Conservation (phyloP, 306 rosid genomes). For the Vicia villosa region DNA sequence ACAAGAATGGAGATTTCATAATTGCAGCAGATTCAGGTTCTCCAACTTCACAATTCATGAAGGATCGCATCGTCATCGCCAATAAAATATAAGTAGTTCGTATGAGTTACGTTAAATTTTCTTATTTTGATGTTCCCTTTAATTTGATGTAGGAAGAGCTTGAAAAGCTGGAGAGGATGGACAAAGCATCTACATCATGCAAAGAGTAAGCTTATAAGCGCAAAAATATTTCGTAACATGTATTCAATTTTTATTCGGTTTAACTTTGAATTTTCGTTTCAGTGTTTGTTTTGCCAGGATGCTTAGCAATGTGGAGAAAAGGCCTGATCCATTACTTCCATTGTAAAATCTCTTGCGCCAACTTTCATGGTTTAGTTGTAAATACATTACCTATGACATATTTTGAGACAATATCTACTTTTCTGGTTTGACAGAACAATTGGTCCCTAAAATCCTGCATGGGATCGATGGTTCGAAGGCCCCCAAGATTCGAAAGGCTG, state of each 20-base stretch:
- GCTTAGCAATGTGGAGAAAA: constrained; percentile 70
- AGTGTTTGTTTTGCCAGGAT: constrained; percentile 52
- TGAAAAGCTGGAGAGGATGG: constrained; percentile 74
- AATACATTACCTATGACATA: not conserved
- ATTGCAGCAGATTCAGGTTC: too few relatives aligned
- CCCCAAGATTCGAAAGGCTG: constrained; percentile 85
- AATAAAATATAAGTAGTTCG: too few relatives aligned
- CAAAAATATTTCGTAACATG: not conserved
- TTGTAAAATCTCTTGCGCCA: constrained; percentile 47
- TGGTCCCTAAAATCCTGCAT: constrained; percentile 72
- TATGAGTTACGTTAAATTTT: too few relatives aligned
- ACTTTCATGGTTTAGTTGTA: not conserved
- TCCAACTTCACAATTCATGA: constrained; percentile 58
- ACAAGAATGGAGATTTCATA: constrained; percentile 74
- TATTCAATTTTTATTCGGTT: not conserved
- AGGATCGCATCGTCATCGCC: too few relatives aligned
- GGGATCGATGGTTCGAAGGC: constrained; percentile 99
- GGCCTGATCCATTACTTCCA: constrained; percentile 91
- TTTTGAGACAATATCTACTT: constrained; percentile 15
- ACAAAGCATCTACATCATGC: constrained; percentile 72
- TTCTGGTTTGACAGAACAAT: constrained; percentile 55
- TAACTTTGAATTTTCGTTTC: not conserved
- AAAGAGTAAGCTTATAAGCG: constrained; percentile 64
- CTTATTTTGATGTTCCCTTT: not conserved
- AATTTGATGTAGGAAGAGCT: constrained; percentile 72